Evolutionary conservation across 768 basidiomycete genomes (phyloP).

Genomic region (Mycena vulgaris): DNA sequence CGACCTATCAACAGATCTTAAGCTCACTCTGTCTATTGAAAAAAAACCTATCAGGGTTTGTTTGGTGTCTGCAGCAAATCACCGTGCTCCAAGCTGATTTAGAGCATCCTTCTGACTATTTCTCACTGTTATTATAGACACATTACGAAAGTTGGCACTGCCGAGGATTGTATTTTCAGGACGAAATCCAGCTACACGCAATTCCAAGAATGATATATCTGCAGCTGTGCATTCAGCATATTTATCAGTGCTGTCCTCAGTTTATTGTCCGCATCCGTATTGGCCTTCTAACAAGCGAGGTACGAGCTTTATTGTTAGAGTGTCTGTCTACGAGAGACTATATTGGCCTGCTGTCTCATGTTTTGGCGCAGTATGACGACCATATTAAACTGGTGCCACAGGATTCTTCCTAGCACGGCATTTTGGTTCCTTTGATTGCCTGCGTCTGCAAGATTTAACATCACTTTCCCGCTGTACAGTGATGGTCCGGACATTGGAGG

Average conservation of each 20-base stretch:
- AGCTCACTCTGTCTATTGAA: not conserved
- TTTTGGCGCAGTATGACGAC: slow-evolving; percentile 54
- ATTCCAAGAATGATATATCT: too few species aligned
- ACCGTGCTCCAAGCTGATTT: too few species aligned
- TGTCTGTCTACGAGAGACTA: too few species aligned
- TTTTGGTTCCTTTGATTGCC: not conserved
- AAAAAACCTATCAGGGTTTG: not conserved
- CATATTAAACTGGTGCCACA: slow-evolving; percentile 51
- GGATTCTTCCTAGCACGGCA: not conserved
- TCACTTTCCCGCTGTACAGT: slow-evolving; percentile 1
- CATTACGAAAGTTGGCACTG: too few species aligned
- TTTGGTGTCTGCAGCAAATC: too few species aligned
- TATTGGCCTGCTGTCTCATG: slow-evolving; percentile 49
- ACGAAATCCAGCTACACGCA: too few species aligned
- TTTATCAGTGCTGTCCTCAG: slow-evolving; percentile 51
- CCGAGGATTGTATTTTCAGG: too few species aligned
- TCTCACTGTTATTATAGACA: too few species aligned
- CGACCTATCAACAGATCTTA: not conserved
- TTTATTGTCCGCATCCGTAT: slow-evolving; percentile 38
- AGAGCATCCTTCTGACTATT: too few species aligned
- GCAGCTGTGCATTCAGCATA: slow-evolving; percentile 51
- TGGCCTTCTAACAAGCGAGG: too few species aligned
- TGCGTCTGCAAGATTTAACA: not conserved
- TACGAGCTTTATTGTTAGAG: too few species aligned
- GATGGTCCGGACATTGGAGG: slow-evolving; percentile 40